Percentiles rank a stretch among this genome's conserved stretches.
phyloP scores from a whole-genome alignment of 176 grass and related monocot species.

The Panicum miliaceum region DNA sequence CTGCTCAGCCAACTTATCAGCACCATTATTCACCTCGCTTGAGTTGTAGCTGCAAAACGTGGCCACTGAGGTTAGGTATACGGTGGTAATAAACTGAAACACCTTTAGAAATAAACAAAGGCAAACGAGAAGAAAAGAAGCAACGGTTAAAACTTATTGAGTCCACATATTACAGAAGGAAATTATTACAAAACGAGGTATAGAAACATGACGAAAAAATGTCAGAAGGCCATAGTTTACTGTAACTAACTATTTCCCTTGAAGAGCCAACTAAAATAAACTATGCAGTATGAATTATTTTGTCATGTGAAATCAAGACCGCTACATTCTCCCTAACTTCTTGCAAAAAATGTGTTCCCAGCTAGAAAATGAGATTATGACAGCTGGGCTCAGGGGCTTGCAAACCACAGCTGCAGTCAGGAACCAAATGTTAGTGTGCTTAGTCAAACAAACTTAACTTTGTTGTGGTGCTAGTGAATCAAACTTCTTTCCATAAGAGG shows the following conservation, averaged over 20 bases:
- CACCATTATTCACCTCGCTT: conserved; percentile 53
- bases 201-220: not conserved
- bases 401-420: not conserved
- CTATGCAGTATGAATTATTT: not conserved
- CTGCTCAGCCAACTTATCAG: conserved; percentile 68
- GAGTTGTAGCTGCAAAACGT: conserved; percentile 74
- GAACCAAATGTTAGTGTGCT: not conserved
- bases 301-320: conserved; percentile 31
- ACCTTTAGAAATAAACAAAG: not conserved
- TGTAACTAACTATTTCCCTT: not conserved
- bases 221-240: not conserved
- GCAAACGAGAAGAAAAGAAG: conserved; percentile 1
- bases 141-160: not conserved
- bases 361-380: not conserved
- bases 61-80: conserved; percentile 31
- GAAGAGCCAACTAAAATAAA: not conserved
- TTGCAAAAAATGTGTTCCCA: not conserved
- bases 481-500: not conserved
- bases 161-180: not conserved
- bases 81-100: conserved; percentile 8
- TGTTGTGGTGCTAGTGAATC: not conserved
- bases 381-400: not conserved
- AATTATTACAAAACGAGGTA: not conserved
- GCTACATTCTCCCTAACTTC: not conserved
- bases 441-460: not conserved